A percentile compares a stretch with the other conserved stretches of the same genome.
Evolutionary conservation across 495 filamentous ascomycete genomes (phyloP).

Genomic region (Aeminium ludgeri): DNA sequence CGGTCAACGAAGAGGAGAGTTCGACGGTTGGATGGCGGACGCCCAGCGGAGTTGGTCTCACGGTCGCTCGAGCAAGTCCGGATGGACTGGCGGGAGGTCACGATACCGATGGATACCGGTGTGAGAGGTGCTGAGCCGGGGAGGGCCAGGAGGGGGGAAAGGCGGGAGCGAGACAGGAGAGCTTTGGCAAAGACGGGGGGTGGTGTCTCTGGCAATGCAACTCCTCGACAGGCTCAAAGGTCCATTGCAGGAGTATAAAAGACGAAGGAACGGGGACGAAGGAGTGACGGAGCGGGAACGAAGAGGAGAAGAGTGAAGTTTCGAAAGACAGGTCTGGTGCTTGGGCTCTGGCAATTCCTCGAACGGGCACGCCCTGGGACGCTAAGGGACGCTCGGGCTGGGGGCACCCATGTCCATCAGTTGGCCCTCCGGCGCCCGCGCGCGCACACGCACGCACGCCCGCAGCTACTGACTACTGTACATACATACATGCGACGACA

Average conservation of each 20-base stretch:
- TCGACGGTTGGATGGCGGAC: slow-evolving; percentile 3
- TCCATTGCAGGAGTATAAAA: slow-evolving; percentile 13
- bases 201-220: slow-evolving; percentile 6
- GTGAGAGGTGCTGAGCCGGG: background rate
- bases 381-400: no score
- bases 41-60: background rate
- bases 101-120: slow-evolving; percentile 3
- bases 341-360: no score
- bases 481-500: no score
- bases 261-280: slow-evolving; percentile 2
- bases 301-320: slow-evolving; percentile 6
- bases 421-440: no score
- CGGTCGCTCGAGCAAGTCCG: background rate
- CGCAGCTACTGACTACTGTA: no score
- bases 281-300: slow-evolving; percentile 1
- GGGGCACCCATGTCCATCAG: no score
- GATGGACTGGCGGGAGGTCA: slow-evolving; percentile 4
- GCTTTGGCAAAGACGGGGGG: slow-evolving; percentile 6
- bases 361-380: no score
- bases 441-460: no score
- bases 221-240: slow-evolving; percentile 9
- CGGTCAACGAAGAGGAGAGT: slow-evolving; percentile 19
- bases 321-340: slow-evolving; percentile 6
- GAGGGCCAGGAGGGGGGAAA: slow-evolving; percentile 1
- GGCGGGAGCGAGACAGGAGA: slow-evolving; percentile 7